These are phyloP conservation scores for Populus hybrid DNA, from an alignment of 441 rosid species.

Conservation along the genomic window DNA sequence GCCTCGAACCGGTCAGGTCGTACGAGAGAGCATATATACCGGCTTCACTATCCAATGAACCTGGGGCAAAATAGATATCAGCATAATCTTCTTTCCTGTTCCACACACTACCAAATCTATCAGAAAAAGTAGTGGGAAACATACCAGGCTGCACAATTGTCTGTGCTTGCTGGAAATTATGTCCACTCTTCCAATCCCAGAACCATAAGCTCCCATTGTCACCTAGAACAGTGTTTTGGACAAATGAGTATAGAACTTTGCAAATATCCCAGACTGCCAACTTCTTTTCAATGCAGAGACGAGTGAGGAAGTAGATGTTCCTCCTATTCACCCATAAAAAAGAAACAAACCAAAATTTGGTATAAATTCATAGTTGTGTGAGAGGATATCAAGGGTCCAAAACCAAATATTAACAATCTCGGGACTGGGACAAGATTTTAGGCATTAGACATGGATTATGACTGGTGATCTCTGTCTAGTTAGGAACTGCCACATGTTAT, in stretches of 20 bases:
- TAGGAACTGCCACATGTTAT: too few relatives aligned
- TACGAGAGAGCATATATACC: constrained; percentile 83
- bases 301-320: not conserved
- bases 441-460: too few relatives aligned
- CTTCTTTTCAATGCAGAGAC: too few relatives aligned
- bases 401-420: too few relatives aligned
- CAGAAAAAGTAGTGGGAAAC: constrained; percentile 3
- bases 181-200: constrained; percentile 99
- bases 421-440: too few relatives aligned
- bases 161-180: constrained; percentile 92
- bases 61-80: not conserved
- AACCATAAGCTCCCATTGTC: constrained; percentile 98
- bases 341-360: not conserved
- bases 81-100: not conserved
- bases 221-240: constrained; percentile 38
- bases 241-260: not conserved
- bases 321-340: not conserved
- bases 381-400: too few relatives aligned
- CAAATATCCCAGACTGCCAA: too few relatives aligned
- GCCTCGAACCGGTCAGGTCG: constrained; percentile 80
- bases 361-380: too few relatives aligned
- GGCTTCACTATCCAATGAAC: constrained; percentile 44
- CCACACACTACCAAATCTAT: not conserved
- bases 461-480: too few relatives aligned
- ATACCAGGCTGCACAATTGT: constrained; percentile 95